Percentiles rank a stretch among this genome's conserved stretches.
phyloP scores from a whole-genome alignment of 2,329 filamentous ascomycete species.

The Ophiocordyceps camponoti-leonardi region DNA sequence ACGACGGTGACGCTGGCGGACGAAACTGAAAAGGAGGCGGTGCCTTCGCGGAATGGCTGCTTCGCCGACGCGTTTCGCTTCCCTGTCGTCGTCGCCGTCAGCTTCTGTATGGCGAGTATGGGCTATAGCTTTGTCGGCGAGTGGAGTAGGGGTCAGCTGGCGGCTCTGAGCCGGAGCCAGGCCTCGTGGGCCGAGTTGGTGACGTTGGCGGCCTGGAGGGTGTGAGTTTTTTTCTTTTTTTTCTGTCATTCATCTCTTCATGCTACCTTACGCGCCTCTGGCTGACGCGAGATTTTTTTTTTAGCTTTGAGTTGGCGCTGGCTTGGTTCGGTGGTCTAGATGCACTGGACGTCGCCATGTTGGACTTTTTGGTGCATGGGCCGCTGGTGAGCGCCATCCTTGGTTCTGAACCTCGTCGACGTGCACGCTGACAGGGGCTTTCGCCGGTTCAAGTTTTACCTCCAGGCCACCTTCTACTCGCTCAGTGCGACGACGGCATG shows the following conservation, averaged over 20 bases:
- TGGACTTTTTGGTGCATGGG: slow-evolving; percentile 54
- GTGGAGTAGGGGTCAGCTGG: slow-evolving; percentile 47
- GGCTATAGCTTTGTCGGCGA: slow-evolving; percentile 46
- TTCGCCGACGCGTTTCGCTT: slow-evolving; percentile 21
- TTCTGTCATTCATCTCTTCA: too few relatives aligned
- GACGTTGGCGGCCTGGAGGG: slow-evolving; percentile 32
- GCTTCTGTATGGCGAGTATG: slow-evolving; percentile 43
- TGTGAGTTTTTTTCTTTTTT: slow-evolving; percentile 23
- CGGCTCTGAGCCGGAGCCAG: slow-evolving; percentile 44
- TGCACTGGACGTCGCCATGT: slow-evolving; percentile 48
- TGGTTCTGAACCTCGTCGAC: background rate
- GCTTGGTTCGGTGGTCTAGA: slow-evolving; percentile 64
- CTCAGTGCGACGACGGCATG: slow-evolving; percentile 44
- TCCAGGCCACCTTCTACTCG: slow-evolving; percentile 63
- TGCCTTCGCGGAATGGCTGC: too few relatives aligned
- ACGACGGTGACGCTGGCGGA: background rate
- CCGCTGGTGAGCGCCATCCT: slow-evolving; percentile 35
- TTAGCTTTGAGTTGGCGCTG: slow-evolving; percentile 48
- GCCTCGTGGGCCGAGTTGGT: slow-evolving; percentile 45
- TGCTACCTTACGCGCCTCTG: background rate
- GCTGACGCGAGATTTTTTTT: background rate
- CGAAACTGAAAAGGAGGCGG: background rate
- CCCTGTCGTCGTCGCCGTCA: slow-evolving; percentile 33
- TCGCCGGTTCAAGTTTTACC: slow-evolving; percentile 39
- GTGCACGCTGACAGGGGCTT: background rate